Evolutionary conservation across 352 stramenopile species (phyloP).

Genomic region (Lagenidium sp.): DNA sequence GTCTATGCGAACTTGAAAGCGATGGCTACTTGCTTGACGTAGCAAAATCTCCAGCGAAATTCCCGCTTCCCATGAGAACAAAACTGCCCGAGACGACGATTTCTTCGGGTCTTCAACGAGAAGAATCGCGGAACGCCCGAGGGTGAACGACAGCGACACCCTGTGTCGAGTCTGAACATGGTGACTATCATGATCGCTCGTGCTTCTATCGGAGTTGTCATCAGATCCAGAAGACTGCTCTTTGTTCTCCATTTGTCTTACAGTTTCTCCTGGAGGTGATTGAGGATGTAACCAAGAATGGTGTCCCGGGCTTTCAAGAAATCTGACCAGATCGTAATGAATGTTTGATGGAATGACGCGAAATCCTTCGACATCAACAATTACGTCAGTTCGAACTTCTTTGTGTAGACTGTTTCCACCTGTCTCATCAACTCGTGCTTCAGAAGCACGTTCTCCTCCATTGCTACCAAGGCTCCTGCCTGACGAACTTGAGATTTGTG

Average conservation of each 20-base stretch:
- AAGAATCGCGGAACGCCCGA: conserved; percentile 57
- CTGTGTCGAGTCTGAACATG: neutral
- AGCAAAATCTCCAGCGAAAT: conserved; percentile 53
- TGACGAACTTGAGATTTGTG: too few species aligned
- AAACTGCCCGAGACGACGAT: conserved; percentile 56
- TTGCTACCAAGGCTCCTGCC: too few species aligned
- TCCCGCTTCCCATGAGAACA: conserved; percentile 73
- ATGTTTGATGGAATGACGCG: conserved; percentile 80
- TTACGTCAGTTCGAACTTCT: conserved; percentile 50
- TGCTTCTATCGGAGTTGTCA: too few species aligned
- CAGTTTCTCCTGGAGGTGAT: too few species aligned
- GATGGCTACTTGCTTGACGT: conserved; percentile 20
- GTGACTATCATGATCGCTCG: too few species aligned
- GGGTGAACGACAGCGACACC: conserved; percentile 31
- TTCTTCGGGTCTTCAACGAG: conserved; percentile 71
- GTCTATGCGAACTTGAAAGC: conserved; percentile 49
- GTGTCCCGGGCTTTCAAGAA: conserved; percentile 34
- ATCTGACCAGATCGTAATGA: conserved; percentile 64
- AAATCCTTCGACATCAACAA: conserved; percentile 64
- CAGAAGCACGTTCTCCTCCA: too few species aligned
- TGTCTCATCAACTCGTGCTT: too few species aligned
- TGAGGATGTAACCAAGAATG: conserved; percentile 2
- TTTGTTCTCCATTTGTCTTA: too few species aligned
- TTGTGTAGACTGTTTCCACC: too few species aligned
- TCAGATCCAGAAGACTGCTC: too few species aligned